Evolutionary conservation across 495 filamentous ascomycete genomes (phyloP).

Genomic region (Penicillium argentinense): DNA sequence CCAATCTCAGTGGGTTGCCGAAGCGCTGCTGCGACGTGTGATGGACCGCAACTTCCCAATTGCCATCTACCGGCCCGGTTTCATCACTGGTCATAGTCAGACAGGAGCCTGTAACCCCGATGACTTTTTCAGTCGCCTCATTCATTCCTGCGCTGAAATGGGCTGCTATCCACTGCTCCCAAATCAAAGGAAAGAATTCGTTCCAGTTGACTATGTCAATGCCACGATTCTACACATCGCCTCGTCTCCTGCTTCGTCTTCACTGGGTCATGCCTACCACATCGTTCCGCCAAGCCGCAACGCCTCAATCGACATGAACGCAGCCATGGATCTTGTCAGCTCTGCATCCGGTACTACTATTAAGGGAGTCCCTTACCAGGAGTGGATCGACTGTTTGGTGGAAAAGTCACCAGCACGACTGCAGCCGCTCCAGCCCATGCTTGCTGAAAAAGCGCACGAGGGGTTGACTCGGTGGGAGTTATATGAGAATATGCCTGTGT

Average conservation of each 20-base stretch:
- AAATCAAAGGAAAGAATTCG: slow-evolving; percentile 21
- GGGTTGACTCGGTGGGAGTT: slow-evolving; percentile 22
- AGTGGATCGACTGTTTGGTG: slow-evolving; percentile 8
- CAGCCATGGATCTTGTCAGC: slow-evolving; percentile 6
- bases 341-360: not conserved
- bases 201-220: slow-evolving; percentile 19
- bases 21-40: slow-evolving; percentile 16
- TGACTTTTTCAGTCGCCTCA: slow-evolving; percentile 22
- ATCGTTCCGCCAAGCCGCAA: slow-evolving; percentile 8
- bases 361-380: slow-evolving; percentile 5
- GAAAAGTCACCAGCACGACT: slow-evolving; percentile 5
- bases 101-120: slow-evolving; percentile 17
- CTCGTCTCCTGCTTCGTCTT: not conserved
- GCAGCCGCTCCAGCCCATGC: slow-evolving; percentile 16
- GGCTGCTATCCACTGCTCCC: slow-evolving; percentile 16
- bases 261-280: slow-evolving; percentile 16
- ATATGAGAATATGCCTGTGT: slow-evolving; percentile 21
- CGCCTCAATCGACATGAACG: slow-evolving; percentile 13
- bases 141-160: slow-evolving; percentile 9
- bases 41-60: slow-evolving; percentile 15
- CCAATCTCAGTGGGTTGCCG: slow-evolving; percentile 25
- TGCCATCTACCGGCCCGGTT: slow-evolving; percentile 24
- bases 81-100: slow-evolving; percentile 18
- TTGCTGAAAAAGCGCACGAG: slow-evolving; percentile 15
- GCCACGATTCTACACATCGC: slow-evolving; percentile 14